These are phyloP conservation scores for Penicillium paradoxum DNA, from an alignment of 495 filamentous ascomycete species.

Conservation along the genomic window DNA sequence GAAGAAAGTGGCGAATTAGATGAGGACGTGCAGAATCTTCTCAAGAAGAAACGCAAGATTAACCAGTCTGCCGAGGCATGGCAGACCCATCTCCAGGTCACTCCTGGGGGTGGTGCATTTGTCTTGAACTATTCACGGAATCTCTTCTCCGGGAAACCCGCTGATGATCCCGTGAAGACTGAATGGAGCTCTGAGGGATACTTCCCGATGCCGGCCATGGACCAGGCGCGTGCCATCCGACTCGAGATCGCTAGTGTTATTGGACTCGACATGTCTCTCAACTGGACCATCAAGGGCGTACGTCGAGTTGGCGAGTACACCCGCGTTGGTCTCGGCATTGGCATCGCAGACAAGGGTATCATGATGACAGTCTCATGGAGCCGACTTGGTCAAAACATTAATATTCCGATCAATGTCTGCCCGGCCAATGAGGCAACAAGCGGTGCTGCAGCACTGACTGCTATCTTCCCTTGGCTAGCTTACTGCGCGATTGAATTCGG, in stretches of 20 bases:
- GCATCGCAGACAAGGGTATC: slow-evolving; percentile 31
- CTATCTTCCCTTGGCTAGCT: slow-evolving; percentile 44
- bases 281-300: slow-evolving; percentile 37
- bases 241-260: slow-evolving; percentile 27
- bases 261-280: slow-evolving; percentile 19
- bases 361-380: slow-evolving; percentile 39
- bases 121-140: slow-evolving; percentile 37
- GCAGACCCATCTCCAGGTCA: slow-evolving; percentile 25
- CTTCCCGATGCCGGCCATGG: slow-evolving; percentile 27
- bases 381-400: slow-evolving; percentile 39
- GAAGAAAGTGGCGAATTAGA: slow-evolving; percentile 19
- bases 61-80: slow-evolving; percentile 32
- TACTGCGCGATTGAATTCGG: slow-evolving; percentile 49
- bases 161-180: slow-evolving; percentile 28
- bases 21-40: slow-evolving; percentile 14
- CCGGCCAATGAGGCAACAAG: slow-evolving; percentile 32
- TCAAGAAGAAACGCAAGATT: slow-evolving; percentile 17
- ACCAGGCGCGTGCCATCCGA: slow-evolving; percentile 33
- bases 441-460: slow-evolving; percentile 34
- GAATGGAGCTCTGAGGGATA: slow-evolving; percentile 45
- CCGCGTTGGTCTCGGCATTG: slow-evolving; percentile 38
- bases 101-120: slow-evolving; percentile 26
- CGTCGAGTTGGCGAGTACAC: slow-evolving; percentile 36
- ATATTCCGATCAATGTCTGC: slow-evolving; percentile 37
- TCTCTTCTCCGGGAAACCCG: slow-evolving; percentile 36